Percentiles rank a stretch among this genome's conserved stretches.
Conservation (phyloP, 1,284 basidiomycete genomes). For the Trametes pubescens region DNA sequence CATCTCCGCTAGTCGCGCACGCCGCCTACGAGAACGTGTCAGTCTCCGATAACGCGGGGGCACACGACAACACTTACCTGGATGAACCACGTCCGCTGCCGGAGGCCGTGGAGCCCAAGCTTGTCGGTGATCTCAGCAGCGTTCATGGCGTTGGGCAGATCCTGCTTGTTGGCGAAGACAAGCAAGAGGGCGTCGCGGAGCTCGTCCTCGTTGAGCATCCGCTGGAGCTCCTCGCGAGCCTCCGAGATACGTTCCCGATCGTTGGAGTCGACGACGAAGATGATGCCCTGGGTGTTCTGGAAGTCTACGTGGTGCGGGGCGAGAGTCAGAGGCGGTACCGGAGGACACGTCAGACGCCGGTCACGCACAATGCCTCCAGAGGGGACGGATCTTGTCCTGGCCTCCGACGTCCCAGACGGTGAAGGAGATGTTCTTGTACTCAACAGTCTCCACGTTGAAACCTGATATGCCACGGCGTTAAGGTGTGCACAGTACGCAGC, state of each 20-base stretch:
- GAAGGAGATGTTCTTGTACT: constrained; percentile 94
- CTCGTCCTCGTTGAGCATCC: constrained; percentile 99
- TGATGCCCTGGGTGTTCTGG: constrained; percentile 99
- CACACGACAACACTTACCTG: constrained; percentile 67
- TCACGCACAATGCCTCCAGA: constrained; percentile 97
- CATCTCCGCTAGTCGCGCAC: constrained; percentile 98
- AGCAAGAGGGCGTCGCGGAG: constrained; percentile 98
- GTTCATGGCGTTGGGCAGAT: constrained; percentile 99
- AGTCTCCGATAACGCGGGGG: constrained; percentile 21
- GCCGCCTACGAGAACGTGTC: constrained; percentile 72
- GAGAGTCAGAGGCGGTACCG: constrained; percentile 20
- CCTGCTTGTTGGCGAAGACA: constrained; percentile 99
- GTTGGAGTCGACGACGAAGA: constrained; percentile 99
- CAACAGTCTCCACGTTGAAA: constrained; percentile 97
- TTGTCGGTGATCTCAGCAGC: constrained; percentile 99
- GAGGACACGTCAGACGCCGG: constrained; percentile 34
- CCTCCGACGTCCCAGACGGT: constrained; percentile 93
- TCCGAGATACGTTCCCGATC: constrained; percentile 99
- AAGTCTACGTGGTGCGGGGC: constrained; percentile 73
- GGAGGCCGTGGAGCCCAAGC: constrained; percentile 96
- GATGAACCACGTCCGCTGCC: constrained; percentile 99
- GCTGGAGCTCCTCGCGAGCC: constrained; percentile 98
- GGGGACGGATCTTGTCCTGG: constrained; percentile 87
- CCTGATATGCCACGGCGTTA: constrained; percentile 55
- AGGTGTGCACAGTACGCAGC: constrained; percentile 11